phyloP scores from a whole-genome alignment of 176 grass and related monocot genomes.

The Oropetium thomaeum region DNA sequence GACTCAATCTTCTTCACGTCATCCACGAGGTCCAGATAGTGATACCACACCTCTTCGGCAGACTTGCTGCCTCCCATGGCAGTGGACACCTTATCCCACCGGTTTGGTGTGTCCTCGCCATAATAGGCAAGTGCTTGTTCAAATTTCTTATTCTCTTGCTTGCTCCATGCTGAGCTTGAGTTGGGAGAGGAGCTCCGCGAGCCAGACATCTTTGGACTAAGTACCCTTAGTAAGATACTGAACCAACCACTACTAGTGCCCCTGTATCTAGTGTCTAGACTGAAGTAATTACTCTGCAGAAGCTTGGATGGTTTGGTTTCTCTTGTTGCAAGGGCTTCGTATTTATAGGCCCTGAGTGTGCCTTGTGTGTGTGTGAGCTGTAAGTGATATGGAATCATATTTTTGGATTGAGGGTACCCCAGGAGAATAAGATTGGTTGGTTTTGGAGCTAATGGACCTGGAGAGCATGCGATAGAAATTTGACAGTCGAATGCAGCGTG shows the following conservation, averaged over 20 bases:
- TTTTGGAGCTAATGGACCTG: constrained; percentile 12
- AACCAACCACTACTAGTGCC: constrained; percentile 20
- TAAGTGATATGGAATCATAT: constrained; percentile 34
- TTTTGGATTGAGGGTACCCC: constrained; percentile 10
- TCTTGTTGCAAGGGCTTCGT: constrained; percentile 20
- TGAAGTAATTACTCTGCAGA: constrained; percentile 32
- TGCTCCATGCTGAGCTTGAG: constrained; percentile 48
- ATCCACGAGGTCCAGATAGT: constrained; percentile 58
- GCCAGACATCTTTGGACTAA: constrained; percentile 41
- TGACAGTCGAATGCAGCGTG: background rate
- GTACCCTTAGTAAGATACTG: constrained; percentile 6
- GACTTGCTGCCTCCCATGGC: constrained; percentile 74
- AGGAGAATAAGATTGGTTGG: constrained; percentile 34
- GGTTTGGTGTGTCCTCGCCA: constrained; percentile 68
- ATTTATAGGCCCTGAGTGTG: constrained; percentile 41
- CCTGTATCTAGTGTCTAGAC: constrained; percentile 12
- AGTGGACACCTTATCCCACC: constrained; percentile 85
- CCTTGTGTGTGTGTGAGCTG: constrained; percentile 22
- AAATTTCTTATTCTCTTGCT: constrained; percentile 81
- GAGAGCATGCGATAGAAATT: constrained; percentile 14
- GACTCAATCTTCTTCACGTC: constrained; percentile 65
- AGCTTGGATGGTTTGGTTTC: constrained; percentile 30
- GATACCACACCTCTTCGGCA: constrained; percentile 71
- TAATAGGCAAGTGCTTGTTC: constrained; percentile 73
- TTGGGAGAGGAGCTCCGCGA: constrained; percentile 41